phyloP scores from a whole-genome alignment of 2,329 filamentous ascomycete species.

The Cladophialophora psammophila region DNA sequence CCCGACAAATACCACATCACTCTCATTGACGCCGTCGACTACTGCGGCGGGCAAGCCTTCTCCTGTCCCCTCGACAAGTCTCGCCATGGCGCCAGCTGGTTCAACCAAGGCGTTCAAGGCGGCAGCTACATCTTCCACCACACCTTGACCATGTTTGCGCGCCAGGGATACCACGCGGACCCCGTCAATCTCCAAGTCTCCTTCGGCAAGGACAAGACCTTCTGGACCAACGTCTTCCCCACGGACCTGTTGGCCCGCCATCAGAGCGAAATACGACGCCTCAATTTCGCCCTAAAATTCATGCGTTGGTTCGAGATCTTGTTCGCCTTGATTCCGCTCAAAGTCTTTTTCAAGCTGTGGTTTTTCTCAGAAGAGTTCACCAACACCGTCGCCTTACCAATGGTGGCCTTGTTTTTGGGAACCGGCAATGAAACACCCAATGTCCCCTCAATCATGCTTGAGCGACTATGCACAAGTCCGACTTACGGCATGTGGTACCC shows the following conservation, averaged over 20 bases:
- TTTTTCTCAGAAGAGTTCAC: conserved; percentile 73
- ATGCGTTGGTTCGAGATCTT: conserved; percentile 64
- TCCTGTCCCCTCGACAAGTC: conserved; percentile 64
- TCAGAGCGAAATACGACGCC: conserved; percentile 62
- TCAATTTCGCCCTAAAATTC: conserved; percentile 62
- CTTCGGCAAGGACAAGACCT: conserved; percentile 66
- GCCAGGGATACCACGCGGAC: conserved; percentile 64
- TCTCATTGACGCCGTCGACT: conserved; percentile 64
- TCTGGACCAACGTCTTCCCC: conserved; percentile 69
- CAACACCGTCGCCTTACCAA: conserved; percentile 73
- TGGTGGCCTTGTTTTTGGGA: conserved; percentile 76
- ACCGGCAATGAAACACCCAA: conserved; percentile 78
- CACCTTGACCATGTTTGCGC: conserved; percentile 67
- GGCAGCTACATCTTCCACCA: conserved; percentile 68
- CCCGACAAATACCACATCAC: conserved; percentile 71
- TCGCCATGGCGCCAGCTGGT: conserved; percentile 64
- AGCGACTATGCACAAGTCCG: conserved; percentile 65
- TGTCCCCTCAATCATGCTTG: conserved; percentile 72
- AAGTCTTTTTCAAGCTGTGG: conserved; percentile 70
- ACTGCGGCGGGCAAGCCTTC: conserved; percentile 68
- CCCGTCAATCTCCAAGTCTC: conserved; percentile 66
- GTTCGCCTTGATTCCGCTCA: conserved; percentile 66
- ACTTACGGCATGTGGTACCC: conserved; percentile 70
- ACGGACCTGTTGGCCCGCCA: conserved; percentile 64
- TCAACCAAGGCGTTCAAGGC: conserved; percentile 69